These are phyloP conservation scores for Coemansia sp. DNA, from an alignment of 192 early-diverging fungal genomes.

Conservation along the genomic window DNA sequence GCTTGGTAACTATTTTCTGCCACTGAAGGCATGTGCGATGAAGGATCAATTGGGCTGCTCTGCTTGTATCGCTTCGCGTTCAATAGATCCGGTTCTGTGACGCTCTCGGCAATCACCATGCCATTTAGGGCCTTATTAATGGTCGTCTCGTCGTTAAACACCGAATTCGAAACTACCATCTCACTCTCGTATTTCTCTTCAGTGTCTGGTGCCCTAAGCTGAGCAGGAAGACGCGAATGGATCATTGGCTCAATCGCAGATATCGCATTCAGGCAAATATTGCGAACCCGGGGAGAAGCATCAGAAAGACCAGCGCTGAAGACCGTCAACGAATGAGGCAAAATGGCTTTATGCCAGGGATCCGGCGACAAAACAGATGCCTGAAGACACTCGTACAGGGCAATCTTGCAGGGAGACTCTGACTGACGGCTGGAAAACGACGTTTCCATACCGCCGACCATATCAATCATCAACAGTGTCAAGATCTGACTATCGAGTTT, in stretches of 20 bases:
- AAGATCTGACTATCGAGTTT: constrained; percentile 38
- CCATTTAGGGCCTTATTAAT: constrained; percentile 22
- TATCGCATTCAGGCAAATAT: constrained; percentile 21
- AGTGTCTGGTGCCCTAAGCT: constrained; percentile 42
- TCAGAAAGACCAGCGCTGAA: constrained; percentile 35
- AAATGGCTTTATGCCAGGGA: constrained; percentile 46
- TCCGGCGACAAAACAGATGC: constrained; percentile 52
- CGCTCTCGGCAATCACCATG: constrained; percentile 1
- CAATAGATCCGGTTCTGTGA: not conserved
- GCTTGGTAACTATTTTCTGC: not conserved
- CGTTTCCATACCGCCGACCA: constrained; percentile 24
- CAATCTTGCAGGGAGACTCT: constrained; percentile 18
- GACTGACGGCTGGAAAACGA: constrained; percentile 34
- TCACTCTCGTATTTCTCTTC: constrained; percentile 25
- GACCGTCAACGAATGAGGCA: constrained; percentile 41
- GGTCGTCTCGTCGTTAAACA: constrained; percentile 14
- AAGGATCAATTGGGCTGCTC: not conserved
- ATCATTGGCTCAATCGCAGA: constrained; percentile 37
- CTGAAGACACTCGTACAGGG: constrained; percentile 33
- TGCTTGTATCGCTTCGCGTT: constrained; percentile 12
- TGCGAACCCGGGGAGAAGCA: constrained; percentile 22
- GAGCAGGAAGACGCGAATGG: constrained; percentile 47
- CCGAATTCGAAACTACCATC: constrained; percentile 10
- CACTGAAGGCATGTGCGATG: not conserved
- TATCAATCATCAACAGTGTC: constrained; percentile 36